phyloP scores from a whole-genome alignment of 2,329 filamentous ascomycete genomes.

The Bipolaris cookei region DNA sequence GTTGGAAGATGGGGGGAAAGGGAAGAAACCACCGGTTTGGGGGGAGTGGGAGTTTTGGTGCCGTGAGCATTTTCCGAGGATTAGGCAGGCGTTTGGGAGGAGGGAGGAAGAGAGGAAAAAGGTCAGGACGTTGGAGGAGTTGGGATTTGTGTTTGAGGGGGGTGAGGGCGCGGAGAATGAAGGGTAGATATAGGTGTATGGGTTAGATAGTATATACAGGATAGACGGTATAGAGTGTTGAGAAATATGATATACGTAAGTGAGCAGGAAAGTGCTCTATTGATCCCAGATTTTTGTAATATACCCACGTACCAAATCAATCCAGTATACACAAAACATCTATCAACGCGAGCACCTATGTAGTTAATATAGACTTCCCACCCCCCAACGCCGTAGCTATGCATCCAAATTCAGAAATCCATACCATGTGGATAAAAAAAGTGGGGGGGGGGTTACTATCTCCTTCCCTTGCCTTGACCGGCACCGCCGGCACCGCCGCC shows the following conservation, averaged over 20 bases:
- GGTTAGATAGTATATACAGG: background rate
- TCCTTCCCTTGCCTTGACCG: constrained; percentile 30
- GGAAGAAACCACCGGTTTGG: constrained; percentile 76
- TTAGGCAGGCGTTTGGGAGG: constrained; percentile 74
- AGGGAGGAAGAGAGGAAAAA: constrained; percentile 62
- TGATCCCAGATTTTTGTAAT: no score
- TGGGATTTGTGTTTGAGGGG: constrained; percentile 69
- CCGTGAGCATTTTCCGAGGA: constrained; percentile 69
- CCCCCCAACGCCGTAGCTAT: constrained; percentile 18
- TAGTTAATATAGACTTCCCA: constrained; percentile 3
- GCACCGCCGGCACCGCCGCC: constrained; percentile 18
- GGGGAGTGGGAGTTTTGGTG: constrained; percentile 73
- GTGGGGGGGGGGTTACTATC: constrained; percentile 16
- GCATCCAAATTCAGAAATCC: constrained; percentile 11
- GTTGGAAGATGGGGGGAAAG: constrained; percentile 55
- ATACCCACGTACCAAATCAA: background rate
- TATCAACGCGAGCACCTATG: background rate
- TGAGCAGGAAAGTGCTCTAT: no score
- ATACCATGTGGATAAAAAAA: constrained; percentile 2
- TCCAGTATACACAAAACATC: constrained; percentile 1
- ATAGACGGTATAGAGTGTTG: background rate
- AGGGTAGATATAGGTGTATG: background rate
- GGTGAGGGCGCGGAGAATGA: background rate
- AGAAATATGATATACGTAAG: background rate
- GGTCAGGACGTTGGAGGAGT: constrained; percentile 70